Base-by-base conservation (phyloP, 371 early-diverging fungal genomes). In the Syncephalastrum contaminatum region DNA sequence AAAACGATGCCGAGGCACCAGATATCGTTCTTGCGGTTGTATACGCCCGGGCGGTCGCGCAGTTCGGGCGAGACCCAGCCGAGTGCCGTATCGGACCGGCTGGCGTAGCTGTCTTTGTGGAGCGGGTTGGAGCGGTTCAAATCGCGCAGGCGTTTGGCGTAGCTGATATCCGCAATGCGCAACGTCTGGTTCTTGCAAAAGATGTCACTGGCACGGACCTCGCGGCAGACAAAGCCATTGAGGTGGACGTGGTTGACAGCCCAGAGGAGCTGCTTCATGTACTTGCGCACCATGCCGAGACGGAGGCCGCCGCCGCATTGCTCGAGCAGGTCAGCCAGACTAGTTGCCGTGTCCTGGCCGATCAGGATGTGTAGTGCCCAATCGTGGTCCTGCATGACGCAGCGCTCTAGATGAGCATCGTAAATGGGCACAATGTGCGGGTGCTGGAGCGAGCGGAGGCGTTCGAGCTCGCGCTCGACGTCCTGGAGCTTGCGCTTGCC, bases 1-100 rank as follows among this genome's bases (percentile, higher is more conserved):
- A 87, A 81, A 0, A 88, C 80, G 7, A 88, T 70, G 19, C 90
- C 91, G 0, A 86, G 67, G 49, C 84, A 87, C 88, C 89, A 91
- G 18, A 91, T 80, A 66, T 91, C 92, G 57, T 84, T 86, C 58
- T 91, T 89, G 43, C 89, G 72, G 19, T 80, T 77, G 54, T 81
- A 80, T 10, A 81, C 62, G 16, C 83, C 84, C 0, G 86, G 80
- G 4, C 77, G 59, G 8, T 84, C 80, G 7, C 73, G 60, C 24
- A 82, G 57, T 67, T 88, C 88, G 8, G 87, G 87, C 0, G 85
- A 72, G 5, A 69, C 63, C 73, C 88, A 81, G 36, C 36, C 36
- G 2, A 30, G 36, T 12, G 36, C 36, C 36, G 12, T 30, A 10
- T 30, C 36, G 12, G 36, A 10, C 36, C 36, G 10, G 12, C 36